phyloP scores from a whole-genome alignment of 306 rosid species.

The Abrus pulchellus region DNA sequence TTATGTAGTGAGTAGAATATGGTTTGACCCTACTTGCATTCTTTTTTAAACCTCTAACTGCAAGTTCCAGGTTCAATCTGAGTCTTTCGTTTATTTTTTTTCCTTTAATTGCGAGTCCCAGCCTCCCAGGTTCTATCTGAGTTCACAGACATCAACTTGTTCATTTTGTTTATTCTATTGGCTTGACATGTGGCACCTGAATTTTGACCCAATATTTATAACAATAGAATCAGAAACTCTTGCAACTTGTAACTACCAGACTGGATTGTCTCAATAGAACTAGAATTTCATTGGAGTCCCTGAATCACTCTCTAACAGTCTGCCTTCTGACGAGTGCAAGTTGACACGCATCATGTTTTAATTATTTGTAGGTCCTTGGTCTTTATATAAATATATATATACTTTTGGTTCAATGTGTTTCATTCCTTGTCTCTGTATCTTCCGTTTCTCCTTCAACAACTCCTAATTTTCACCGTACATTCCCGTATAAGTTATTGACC shows the following conservation, averaged over 20 bases:
- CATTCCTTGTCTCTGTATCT: neutral
- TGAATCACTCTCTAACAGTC: no score
- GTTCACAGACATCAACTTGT: neutral
- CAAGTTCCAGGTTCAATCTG: no score
- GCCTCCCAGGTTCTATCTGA: neutral
- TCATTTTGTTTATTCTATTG: constrained; percentile 14
- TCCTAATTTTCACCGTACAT: neutral
- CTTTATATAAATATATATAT: neutral
- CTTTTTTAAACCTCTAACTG: no score
- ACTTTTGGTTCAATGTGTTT: neutral
- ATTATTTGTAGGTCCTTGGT: neutral
- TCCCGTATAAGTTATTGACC: neutral
- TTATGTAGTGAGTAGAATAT: neutral
- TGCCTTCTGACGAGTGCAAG: constrained; percentile 2
- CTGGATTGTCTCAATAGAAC: constrained; percentile 23
- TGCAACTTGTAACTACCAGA: constrained; percentile 7
- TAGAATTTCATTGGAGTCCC: neutral
- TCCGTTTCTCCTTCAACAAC: neutral
- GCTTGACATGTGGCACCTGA: constrained; percentile 18
- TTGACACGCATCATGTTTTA: neutral
- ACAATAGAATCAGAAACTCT: constrained; percentile 6
- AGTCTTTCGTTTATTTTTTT: neutral
- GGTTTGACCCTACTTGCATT: neutral
- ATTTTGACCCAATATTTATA: neutral
- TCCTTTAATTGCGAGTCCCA: neutral